Evolutionary conservation across 768 basidiomycete species (phyloP).

Genomic region (Leccinum subtestaceum): DNA sequence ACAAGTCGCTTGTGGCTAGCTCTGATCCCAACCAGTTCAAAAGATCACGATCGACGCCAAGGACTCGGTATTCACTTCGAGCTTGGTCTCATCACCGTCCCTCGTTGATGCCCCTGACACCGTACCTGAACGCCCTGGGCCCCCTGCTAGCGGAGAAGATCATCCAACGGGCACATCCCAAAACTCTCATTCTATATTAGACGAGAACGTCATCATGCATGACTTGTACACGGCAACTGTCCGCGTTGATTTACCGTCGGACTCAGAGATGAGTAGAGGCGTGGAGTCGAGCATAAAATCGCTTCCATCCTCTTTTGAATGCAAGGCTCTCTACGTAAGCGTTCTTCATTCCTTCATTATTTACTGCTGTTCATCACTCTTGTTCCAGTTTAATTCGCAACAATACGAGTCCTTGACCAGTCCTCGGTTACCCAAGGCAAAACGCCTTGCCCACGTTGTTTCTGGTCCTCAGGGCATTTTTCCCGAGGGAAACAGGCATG

Average conservation of each 20-base stretch:
- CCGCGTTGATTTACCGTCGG: neutral
- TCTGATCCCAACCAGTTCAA: conserved; percentile 10
- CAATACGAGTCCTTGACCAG: conserved; percentile 2
- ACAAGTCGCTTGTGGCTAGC: neutral
- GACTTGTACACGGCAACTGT: conserved; percentile 12
- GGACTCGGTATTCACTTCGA: conserved; percentile 4
- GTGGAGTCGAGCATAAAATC: conserved; percentile 10
- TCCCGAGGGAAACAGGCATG: conserved; percentile 3
- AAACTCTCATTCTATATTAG: neutral
- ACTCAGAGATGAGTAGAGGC: conserved; percentile 9
- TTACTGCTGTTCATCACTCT: neutral
- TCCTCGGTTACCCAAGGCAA: neutral
- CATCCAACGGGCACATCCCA: neutral
- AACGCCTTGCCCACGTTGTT: neutral
- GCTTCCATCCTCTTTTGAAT: conserved; percentile 4
- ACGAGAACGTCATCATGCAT: conserved; percentile 4
- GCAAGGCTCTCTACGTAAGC: conserved; percentile 10
- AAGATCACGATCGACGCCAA: conserved; percentile 5
- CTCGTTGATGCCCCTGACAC: neutral
- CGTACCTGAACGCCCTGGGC: neutral
- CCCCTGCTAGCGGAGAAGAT: neutral
- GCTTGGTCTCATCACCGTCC: neutral
- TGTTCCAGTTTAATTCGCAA: conserved; percentile 10
- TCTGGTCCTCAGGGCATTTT: conserved; percentile 4
- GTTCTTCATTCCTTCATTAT: neutral